Evolutionary conservation across 495 filamentous ascomycete genomes (phyloP), one percentile per base, ranked within the genome.

Genomic region (Aspergillus taichungensis): DNA sequence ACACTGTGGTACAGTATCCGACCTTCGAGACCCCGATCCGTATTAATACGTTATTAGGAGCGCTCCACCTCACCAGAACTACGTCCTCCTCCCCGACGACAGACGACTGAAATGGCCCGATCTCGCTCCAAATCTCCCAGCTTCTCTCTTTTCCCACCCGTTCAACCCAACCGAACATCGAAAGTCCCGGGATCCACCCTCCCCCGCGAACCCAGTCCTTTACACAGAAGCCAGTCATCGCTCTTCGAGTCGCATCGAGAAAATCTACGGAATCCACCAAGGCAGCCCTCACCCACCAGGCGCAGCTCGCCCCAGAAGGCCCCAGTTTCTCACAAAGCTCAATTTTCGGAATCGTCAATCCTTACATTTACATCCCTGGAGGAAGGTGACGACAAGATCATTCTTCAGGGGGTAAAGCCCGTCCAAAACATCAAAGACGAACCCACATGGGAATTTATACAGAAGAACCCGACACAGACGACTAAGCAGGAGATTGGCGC

Each of bases 81-180:
- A 14, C 52, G 43, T 2, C 59, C 52, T 40, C 59, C 52, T 40
- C 58, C 64, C 3, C 58, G 66, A 44, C 69, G 77, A 42, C 68
- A 77, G 50, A 75, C 70, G 29, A 77, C 77, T n/a, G 85, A 24
- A 24, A 4, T 4, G 18, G 18, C 82, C 11, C 77, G 79, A 10
- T 74, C 73, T 45, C 71, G 63, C 18, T 73, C 67, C 32, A 73
- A 64, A 53, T 79, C 80, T 27, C 78, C 82, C 1, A 70, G 67
- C 8, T 79, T 86, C 43, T 74, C 73, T 3, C 59, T 85, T n/a
- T 88, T 86, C 47, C 81, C 83, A 11, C 58, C 71, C 8, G 72
- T 71, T 7, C 71, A 64, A 14, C 49, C 58, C 3, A 57, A 64
- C 18, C 67, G 70, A 13, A 65, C 67, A 3, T 64, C 72, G 6